Evolutionary conservation across 176 grass and related monocot genomes (phyloP).

Genomic region (Avena eriantha): DNA sequence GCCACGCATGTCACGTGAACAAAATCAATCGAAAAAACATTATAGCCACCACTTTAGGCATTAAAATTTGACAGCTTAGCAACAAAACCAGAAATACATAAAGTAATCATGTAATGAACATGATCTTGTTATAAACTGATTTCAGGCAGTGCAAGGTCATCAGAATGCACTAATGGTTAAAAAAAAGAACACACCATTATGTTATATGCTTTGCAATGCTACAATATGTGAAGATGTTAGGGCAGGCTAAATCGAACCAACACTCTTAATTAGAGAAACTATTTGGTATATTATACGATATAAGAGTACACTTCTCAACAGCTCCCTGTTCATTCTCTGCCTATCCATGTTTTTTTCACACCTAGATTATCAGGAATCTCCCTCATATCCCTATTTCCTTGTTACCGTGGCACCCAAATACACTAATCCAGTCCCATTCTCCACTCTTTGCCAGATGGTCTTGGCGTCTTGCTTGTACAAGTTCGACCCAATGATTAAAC

Average conservation of each 20-base stretch:
- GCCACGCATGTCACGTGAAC: constrained; percentile 8
- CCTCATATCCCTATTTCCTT: background rate
- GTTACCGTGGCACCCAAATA: background rate
- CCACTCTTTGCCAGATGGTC: background rate
- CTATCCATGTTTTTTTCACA: background rate
- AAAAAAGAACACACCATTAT: background rate
- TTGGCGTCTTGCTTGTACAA: background rate
- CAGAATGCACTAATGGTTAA: background rate
- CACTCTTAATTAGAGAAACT: background rate
- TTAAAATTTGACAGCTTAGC: background rate
- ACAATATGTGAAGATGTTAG: background rate
- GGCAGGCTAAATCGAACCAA: background rate
- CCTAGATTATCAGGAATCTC: background rate
- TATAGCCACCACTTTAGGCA: background rate
- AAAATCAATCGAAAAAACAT: background rate
- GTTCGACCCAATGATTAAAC: background rate
- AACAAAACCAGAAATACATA: background rate
- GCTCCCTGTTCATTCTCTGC: background rate
- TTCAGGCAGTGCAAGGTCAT: background rate
- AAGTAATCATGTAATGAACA: background rate
- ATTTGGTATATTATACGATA: background rate
- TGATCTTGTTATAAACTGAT: background rate
- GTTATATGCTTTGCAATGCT: background rate
- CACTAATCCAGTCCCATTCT: background rate
- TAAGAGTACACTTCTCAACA: background rate